A percentile compares a stretch with the other conserved stretches of the same genome.
phyloP scores from a whole-genome alignment of 108 stramenopile species.

The Nitzschia putrida region DNA sequence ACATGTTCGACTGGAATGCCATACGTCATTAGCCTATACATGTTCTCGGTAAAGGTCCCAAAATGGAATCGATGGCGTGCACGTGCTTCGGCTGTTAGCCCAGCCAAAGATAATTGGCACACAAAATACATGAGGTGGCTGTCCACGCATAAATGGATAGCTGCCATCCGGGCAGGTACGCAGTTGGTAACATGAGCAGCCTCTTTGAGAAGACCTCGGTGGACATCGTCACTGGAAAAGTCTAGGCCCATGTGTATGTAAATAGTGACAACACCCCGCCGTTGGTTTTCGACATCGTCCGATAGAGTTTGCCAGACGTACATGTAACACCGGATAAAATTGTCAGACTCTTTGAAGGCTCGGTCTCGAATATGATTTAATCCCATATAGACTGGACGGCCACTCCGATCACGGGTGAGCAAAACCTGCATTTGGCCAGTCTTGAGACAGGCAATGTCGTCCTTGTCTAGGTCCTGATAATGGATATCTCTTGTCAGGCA shows the following conservation, averaged over 20 bases:
- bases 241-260: no score
- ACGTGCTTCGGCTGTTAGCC: no score
- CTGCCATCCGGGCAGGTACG: not conserved
- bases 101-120: not conserved
- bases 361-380: not conserved
- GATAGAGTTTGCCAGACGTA: not conserved
- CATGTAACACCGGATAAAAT: not conserved
- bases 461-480: conserved; percentile 9
- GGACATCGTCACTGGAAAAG: no score
- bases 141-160: conserved; percentile 1
- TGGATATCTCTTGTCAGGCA: conserved; percentile 1
- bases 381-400: not conserved
- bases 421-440: conserved; percentile 5
- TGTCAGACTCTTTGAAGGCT: not conserved
- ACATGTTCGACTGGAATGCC: conserved; percentile 2
- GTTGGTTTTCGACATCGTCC: not conserved
- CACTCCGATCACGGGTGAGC: not conserved
- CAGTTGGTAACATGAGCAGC: not conserved
- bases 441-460: not conserved
- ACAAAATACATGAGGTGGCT: not conserved
- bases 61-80: conserved; percentile 4
- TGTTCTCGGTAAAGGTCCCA: conserved; percentile 6
- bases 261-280: no score
- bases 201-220: not conserved
- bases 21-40: conserved; percentile 1